phyloP scores from a whole-genome alignment of 192 early-diverging fungal genomes.

The Entophlyctis helioformis region DNA sequence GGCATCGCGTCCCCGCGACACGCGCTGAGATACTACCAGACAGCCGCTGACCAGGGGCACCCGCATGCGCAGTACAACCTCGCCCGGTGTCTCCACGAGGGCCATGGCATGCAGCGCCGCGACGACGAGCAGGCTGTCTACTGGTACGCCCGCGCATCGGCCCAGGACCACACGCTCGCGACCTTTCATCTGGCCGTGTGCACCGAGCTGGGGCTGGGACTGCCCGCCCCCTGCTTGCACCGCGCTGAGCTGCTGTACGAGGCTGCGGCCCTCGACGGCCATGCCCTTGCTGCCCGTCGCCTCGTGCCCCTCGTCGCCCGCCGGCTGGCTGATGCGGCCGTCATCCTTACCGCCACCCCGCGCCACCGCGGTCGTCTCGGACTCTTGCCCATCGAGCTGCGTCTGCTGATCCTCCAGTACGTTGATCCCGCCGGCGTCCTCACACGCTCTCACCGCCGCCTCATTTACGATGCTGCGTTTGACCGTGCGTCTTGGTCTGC shows the following conservation, averaged over 20 bases:
- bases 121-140: conserved; percentile 26
- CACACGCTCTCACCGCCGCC: too few species aligned
- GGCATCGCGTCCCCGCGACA: too few species aligned
- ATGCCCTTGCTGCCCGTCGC: too few species aligned
- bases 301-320: too few species aligned
- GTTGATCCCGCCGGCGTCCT: too few species aligned
- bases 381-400: too few species aligned
- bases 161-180: conserved; percentile 27
- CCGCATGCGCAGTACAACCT: conserved; percentile 43
- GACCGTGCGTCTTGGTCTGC: too few species aligned
- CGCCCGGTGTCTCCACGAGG: conserved; percentile 40
- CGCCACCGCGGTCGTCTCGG: too few species aligned
- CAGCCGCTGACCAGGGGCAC: conserved; percentile 32
- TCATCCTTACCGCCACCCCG: too few species aligned
- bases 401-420: too few species aligned
- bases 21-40: conserved; percentile 27
- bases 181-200: conserved; percentile 56
- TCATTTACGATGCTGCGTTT: too few species aligned
- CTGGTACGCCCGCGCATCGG: conserved; percentile 30
- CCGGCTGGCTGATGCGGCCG: too few species aligned
- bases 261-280: conserved; percentile 17
- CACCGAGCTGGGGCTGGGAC: conserved; percentile 69
- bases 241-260: conserved; percentile 30
- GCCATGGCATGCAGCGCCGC: conserved; percentile 25
- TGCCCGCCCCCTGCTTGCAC: conserved; percentile 30